Evolutionary conservation across 495 filamentous ascomycete species (phyloP).

Genomic region (Hapsidospora chrysogenum): DNA sequence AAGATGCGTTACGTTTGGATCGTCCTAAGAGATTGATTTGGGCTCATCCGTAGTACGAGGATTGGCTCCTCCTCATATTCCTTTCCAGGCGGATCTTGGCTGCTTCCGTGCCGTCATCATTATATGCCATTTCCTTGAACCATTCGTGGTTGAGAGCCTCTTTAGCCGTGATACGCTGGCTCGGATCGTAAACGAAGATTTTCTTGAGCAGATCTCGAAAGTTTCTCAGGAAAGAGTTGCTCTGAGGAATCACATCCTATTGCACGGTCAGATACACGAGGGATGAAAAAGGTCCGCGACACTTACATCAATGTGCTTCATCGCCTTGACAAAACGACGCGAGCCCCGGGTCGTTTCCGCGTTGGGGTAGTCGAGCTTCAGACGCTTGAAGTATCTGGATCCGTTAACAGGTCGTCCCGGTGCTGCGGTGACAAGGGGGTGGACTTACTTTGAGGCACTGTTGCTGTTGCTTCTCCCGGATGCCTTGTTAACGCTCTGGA

Average conservation of each 20-base stretch:
- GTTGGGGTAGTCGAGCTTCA: constrained; percentile 77
- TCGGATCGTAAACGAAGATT: constrained; percentile 94
- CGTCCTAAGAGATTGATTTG: too few species aligned
- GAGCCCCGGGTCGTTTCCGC: constrained; percentile 76
- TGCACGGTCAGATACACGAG: too few species aligned
- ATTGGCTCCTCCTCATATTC: too few species aligned
- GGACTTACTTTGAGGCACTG: constrained; percentile 63
- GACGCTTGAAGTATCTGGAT: constrained; percentile 67
- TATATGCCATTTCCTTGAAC: constrained; percentile 67
- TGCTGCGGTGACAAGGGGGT: background rate
- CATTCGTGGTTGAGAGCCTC: constrained; percentile 82
- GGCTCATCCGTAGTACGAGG: too few species aligned
- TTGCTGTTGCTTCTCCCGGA: constrained; percentile 49
- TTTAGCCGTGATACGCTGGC: constrained; percentile 77
- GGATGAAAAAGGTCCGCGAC: background rate
- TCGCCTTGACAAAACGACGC: constrained; percentile 82
- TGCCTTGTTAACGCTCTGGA: constrained; percentile 54
- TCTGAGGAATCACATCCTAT: constrained; percentile 79
- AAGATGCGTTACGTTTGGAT: too few species aligned
- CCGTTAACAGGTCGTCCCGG: constrained; percentile 17
- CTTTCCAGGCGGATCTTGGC: constrained; percentile 51
- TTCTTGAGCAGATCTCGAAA: constrained; percentile 78
- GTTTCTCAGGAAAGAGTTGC: constrained; percentile 57
- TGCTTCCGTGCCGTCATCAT: constrained; percentile 92
- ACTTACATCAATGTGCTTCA: constrained; percentile 76